Evolutionary conservation across 805 yeast genomes (phyloP).

Genomic region (Saccharomyces paradoxus): DNA sequence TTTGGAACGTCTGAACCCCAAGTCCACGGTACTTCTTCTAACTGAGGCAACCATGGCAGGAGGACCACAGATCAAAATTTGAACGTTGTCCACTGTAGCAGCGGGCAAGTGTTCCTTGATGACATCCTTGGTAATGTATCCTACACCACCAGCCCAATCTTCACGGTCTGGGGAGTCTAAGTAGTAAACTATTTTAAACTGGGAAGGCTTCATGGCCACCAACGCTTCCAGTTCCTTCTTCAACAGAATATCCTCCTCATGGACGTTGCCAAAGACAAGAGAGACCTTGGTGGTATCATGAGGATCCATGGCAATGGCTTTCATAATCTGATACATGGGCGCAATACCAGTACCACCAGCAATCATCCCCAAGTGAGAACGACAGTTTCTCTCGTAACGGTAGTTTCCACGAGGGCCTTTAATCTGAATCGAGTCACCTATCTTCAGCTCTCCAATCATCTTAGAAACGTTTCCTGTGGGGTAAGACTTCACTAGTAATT

Average conservation of each 20-base stretch:
- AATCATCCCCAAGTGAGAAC: conserved; percentile 70
- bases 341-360: conserved; percentile 97
- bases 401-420: conserved; percentile 90
- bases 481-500: conserved; percentile 77
- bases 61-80: conserved; percentile 86
- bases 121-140: conserved; percentile 68
- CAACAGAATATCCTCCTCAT: conserved; percentile 72
- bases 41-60: conserved; percentile 84
- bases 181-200: conserved; percentile 61
- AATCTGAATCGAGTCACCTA: conserved; percentile 72
- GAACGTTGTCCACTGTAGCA: conserved; percentile 37
- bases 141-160: conserved; percentile 69
- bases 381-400: conserved; percentile 74
- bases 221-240: conserved; percentile 70
- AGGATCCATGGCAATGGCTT: conserved; percentile 70
- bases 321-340: conserved; percentile 89
- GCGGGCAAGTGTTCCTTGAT: conserved; percentile 56
- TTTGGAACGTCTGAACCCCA: conserved; percentile 78
- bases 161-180: conserved; percentile 50
- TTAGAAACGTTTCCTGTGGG: conserved; percentile 79
- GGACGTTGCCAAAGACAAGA: conserved; percentile 74
- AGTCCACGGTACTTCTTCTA: conserved; percentile 64
- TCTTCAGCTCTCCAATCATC: conserved; percentile 56
- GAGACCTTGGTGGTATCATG: conserved; percentile 67
- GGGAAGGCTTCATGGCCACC: conserved; percentile 46